These are phyloP conservation scores for Aureobasidium melanogenum DNA, from an alignment of 2,329 filamentous ascomycete genomes.

Conservation along the genomic window DNA sequence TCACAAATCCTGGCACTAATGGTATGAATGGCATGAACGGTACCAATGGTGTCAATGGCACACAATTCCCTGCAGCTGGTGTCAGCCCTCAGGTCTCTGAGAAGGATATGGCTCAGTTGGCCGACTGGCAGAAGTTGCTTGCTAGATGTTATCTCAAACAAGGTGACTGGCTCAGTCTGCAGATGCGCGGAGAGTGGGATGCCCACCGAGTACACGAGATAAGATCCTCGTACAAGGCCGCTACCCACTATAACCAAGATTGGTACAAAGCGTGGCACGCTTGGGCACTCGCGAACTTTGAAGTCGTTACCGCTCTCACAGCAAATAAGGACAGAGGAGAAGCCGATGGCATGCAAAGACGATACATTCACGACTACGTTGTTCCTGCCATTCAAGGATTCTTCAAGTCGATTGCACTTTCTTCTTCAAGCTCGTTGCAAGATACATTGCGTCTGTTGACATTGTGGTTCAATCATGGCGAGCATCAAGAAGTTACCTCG, in stretches of 20 bases:
- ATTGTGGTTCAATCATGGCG: constrained; percentile 92
- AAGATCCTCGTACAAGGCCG: constrained; percentile 79
- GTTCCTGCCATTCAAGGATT: constrained; percentile 93
- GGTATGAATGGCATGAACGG: constrained; percentile 34
- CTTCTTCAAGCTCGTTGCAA: constrained; percentile 84
- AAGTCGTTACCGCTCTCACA: constrained; percentile 80
- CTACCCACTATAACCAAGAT: constrained; percentile 84
- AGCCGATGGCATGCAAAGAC: constrained; percentile 49
- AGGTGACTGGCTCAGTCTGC: constrained; percentile 85
- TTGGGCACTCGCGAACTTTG: constrained; percentile 96
- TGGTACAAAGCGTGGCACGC: constrained; percentile 99
- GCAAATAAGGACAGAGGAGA: constrained; percentile 50
- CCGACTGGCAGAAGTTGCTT: constrained; percentile 59
- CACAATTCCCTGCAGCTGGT: constrained; percentile 24
- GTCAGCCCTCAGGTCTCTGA: constrained; percentile 25
- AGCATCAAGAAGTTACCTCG: constrained; percentile 75
- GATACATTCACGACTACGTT: constrained; percentile 73
- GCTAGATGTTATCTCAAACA: constrained; percentile 95
- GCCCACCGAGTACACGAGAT: constrained; percentile 80
- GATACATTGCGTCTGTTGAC: constrained; percentile 89
- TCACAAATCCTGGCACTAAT: constrained; percentile 28
- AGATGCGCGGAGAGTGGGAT: constrained; percentile 85
- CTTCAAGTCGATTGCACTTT: constrained; percentile 93
- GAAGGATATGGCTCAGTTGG: constrained; percentile 35
- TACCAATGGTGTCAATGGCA: constrained; percentile 32